Conservation (phyloP, 805 yeast genomes). For the Candida xiaguanensis region DNA sequence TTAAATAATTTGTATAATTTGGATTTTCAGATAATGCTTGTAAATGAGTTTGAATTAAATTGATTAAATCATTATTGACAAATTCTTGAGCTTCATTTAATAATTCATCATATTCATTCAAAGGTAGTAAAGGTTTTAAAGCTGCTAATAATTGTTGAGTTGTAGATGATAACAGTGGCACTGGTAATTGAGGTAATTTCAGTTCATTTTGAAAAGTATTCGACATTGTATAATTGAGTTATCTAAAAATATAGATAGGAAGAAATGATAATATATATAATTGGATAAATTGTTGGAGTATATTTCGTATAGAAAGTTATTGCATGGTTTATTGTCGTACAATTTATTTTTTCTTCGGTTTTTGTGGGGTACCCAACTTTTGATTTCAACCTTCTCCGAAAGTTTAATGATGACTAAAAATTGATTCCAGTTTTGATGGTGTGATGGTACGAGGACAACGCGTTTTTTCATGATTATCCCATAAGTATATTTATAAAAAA, state of each 20-base stretch:
- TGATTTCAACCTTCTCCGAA: too few relatives aligned
- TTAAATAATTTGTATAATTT: slow-evolving; percentile 48
- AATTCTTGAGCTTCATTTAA: slow-evolving; percentile 44
- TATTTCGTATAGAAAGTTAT: too few relatives aligned
- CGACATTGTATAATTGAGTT: neutral
- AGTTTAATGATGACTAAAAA: too few relatives aligned
- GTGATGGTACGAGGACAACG: too few relatives aligned
- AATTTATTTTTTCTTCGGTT: neutral
- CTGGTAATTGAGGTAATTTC: slow-evolving; percentile 54
- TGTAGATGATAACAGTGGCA: slow-evolving; percentile 53
- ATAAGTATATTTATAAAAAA: too few relatives aligned
- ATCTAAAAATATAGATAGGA: too few relatives aligned
- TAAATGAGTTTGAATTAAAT: slow-evolving; percentile 52
- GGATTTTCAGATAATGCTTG: slow-evolving; percentile 39
- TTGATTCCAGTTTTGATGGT: too few relatives aligned
- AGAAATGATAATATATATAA: too few relatives aligned
- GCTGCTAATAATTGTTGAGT: slow-evolving; percentile 51
- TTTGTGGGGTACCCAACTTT: slow-evolving; percentile 4
- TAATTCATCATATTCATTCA: slow-evolving; percentile 48
- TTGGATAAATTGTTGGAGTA: too few relatives aligned
- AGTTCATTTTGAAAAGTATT: slow-evolving; percentile 41
- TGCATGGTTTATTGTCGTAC: slow-evolving; percentile 1
- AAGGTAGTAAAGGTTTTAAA: slow-evolving; percentile 54
- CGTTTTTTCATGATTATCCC: too few relatives aligned
- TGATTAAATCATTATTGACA: slow-evolving; percentile 36